Evolutionary conservation across 2,329 filamentous ascomycete species (phyloP).

Genomic region (Delphinella strobiligena): DNA sequence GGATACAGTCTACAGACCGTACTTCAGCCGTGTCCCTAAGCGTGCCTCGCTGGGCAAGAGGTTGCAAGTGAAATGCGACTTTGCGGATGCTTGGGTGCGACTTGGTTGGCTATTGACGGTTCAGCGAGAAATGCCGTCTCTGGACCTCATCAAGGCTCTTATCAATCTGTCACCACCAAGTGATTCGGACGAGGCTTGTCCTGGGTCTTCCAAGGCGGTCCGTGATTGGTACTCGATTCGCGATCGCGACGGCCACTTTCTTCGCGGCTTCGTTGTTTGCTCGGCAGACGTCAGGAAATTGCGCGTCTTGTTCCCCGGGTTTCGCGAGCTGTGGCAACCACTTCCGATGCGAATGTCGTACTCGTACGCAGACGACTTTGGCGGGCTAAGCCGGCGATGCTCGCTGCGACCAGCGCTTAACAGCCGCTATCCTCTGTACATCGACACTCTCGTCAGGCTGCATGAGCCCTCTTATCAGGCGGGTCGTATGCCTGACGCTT

Average conservation of each 20-base stretch:
- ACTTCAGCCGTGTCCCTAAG: slow-evolving; percentile 51
- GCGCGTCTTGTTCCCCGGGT: slow-evolving; percentile 59
- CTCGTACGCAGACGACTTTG: slow-evolving; percentile 8
- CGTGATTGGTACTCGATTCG: slow-evolving; percentile 66
- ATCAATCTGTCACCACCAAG: slow-evolving; percentile 40
- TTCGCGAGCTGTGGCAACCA: slow-evolving; percentile 52
- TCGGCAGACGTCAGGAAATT: slow-evolving; percentile 60
- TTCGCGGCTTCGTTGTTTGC: slow-evolving; percentile 66
- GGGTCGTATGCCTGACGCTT: slow-evolving; percentile 40
- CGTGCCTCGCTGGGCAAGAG: slow-evolving; percentile 31
- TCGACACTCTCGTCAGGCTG: slow-evolving; percentile 43
- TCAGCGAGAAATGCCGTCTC: slow-evolving; percentile 53
- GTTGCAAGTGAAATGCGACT: slow-evolving; percentile 53
- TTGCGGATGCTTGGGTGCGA: slow-evolving; percentile 71
- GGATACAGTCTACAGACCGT: slow-evolving; percentile 52
- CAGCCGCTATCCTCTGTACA: slow-evolving; percentile 43
- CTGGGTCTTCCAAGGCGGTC: slow-evolving; percentile 41
- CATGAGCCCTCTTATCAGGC: slow-evolving; percentile 30
- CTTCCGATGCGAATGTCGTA: slow-evolving; percentile 34
- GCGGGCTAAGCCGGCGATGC: slow-evolving; percentile 43
- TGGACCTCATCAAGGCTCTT: slow-evolving; percentile 58
- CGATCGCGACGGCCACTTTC: slow-evolving; percentile 52
- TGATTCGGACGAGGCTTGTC: slow-evolving; percentile 43
- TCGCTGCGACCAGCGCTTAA: slow-evolving; percentile 51
- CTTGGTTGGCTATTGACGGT: slow-evolving; percentile 73